These are phyloP conservation scores for Aspergillus chevalieri DNA, from an alignment of 2,329 filamentous ascomycete genomes.

Conservation along the genomic window DNA sequence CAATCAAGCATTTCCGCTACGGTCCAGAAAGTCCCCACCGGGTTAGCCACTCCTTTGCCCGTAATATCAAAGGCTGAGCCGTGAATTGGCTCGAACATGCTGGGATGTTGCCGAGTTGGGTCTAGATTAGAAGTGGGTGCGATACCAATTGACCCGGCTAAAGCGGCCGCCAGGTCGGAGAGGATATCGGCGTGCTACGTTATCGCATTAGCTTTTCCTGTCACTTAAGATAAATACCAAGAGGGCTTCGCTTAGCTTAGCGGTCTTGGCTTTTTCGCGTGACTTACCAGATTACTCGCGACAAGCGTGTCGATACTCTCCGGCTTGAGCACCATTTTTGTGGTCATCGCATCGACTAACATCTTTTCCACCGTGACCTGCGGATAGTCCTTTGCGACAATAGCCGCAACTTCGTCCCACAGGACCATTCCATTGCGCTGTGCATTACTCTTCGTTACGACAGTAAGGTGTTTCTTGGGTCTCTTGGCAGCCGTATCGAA, in stretches of 20 bases:
- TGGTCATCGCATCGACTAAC: conserved; percentile 62
- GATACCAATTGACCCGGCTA: conserved; percentile 66
- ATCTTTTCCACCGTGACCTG: conserved; percentile 60
- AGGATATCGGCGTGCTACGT: conserved; percentile 56
- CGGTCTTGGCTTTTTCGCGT: neutral
- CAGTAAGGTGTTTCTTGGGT: conserved; percentile 53
- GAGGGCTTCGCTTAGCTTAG: too few species aligned
- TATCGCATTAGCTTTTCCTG: conserved; percentile 17
- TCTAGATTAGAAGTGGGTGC: conserved; percentile 65
- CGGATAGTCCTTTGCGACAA: conserved; percentile 52
- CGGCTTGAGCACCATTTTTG: conserved; percentile 57
- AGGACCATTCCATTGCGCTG: conserved; percentile 63
- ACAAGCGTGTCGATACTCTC: conserved; percentile 58
- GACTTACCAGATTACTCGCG: conserved; percentile 50
- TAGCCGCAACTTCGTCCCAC: conserved; percentile 58
- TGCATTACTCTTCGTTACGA: conserved; percentile 62
- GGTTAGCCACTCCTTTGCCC: conserved; percentile 56
- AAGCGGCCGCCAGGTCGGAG: conserved; percentile 62
- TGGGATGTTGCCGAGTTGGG: conserved; percentile 54
- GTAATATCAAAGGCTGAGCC: conserved; percentile 61
- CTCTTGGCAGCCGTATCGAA: conserved; percentile 56
- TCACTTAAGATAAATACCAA: neutral
- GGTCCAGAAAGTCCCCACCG: conserved; percentile 63
- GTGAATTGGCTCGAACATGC: conserved; percentile 60
- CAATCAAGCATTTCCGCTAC: conserved; percentile 62